Evolutionary conservation across 495 filamentous ascomycete genomes (phyloP).

Genomic region (Evernia prunastri): DNA sequence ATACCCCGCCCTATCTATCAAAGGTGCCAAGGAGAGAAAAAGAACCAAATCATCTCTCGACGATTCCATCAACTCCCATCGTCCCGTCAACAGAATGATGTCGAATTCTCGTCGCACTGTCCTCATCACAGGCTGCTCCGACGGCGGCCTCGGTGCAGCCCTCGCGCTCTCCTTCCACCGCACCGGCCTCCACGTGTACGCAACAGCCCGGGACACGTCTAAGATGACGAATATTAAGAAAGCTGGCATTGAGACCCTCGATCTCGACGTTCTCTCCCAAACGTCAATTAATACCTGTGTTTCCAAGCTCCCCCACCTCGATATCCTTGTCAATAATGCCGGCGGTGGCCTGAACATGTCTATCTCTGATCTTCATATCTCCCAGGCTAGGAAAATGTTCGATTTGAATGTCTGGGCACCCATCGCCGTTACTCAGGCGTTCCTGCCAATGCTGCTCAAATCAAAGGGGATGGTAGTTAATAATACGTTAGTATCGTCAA

Average conservation of each 20-base stretch:
- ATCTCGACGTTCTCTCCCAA: not conserved
- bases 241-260: conserved; percentile 25
- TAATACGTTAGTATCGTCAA: too few relatives aligned
- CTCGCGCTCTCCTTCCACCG: conserved; percentile 37
- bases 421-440: conserved; percentile 50
- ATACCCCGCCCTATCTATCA: too few relatives aligned
- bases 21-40: too few relatives aligned
- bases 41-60: too few relatives aligned
- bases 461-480: conserved; percentile 52
- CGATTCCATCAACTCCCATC: too few relatives aligned
- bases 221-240: conserved; percentile 24
- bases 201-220: conserved; percentile 33
- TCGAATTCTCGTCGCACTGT: too few relatives aligned
- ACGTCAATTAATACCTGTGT: conserved; percentile 45
- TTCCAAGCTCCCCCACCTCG: conserved; percentile 33
- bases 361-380: conserved; percentile 45
- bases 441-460: conserved; percentile 45
- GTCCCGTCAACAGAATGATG: too few relatives aligned
- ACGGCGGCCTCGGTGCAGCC: conserved; percentile 40
- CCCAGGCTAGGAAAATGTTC: conserved; percentile 48
- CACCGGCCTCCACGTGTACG: conserved; percentile 32
- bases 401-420: conserved; percentile 59
- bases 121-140: conserved; percentile 44
- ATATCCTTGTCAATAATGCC: conserved; percentile 59
- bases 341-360: conserved; percentile 49